These are phyloP conservation scores for Melanopsichium pennsylvanicum DNA, from an alignment of 1,284 basidiomycete genomes.

Conservation along the genomic window DNA sequence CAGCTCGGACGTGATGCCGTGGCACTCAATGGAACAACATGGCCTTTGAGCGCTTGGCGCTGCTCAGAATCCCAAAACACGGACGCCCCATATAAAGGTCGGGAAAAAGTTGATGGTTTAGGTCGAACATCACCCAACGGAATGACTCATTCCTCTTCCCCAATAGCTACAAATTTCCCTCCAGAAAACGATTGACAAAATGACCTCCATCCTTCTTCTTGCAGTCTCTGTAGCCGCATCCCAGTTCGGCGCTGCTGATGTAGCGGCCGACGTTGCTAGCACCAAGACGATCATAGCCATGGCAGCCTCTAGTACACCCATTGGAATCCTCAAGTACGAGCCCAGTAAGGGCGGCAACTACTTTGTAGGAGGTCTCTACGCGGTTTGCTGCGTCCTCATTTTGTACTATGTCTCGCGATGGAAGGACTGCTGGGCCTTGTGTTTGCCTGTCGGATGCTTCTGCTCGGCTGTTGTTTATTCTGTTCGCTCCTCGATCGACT, in stretches of 20 bases:
- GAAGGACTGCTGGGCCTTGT: constrained; percentile 47
- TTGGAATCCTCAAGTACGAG: constrained; percentile 37
- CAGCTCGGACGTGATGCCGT: neutral
- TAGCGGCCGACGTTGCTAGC: neutral
- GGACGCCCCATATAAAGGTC: too few relatives aligned
- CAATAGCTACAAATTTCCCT: neutral
- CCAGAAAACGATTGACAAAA: neutral
- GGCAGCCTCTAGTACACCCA: neutral
- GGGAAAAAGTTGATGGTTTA: too few relatives aligned
- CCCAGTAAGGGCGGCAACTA: constrained; percentile 42
- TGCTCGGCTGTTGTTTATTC: constrained; percentile 38
- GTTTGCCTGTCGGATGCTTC: constrained; percentile 47
- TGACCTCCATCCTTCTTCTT: neutral
- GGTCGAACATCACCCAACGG: too few relatives aligned
- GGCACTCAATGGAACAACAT: neutral
- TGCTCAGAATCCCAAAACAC: too few relatives aligned
- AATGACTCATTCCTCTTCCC: too few relatives aligned
- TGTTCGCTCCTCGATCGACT: constrained; percentile 28
- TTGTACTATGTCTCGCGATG: constrained; percentile 26
- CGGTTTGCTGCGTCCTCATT: constrained; percentile 9
- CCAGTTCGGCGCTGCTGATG: neutral
- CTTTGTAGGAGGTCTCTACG: constrained; percentile 31
- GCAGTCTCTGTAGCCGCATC: neutral
- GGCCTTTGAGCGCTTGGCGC: neutral
- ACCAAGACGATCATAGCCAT: neutral